A percentile compares a stretch with the other conserved stretches of the same genome.
These are phyloP conservation scores for Xylaria hypoxylon DNA, from an alignment of 2,329 filamentous ascomycete species.

Conservation along the genomic window DNA sequence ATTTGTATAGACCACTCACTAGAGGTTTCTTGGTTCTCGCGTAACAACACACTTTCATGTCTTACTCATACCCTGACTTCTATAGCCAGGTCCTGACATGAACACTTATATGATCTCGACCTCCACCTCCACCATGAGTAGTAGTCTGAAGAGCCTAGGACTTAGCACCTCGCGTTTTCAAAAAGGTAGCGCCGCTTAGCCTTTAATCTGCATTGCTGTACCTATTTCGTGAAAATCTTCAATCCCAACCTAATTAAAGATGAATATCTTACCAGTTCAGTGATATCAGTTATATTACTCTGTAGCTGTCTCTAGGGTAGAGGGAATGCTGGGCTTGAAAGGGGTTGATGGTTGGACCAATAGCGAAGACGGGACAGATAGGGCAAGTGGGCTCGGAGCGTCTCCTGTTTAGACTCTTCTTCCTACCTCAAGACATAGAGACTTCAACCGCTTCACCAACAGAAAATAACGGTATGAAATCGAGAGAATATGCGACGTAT, in stretches of 20 bases:
- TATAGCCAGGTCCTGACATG: background rate
- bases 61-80: background rate
- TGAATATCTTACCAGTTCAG: background rate
- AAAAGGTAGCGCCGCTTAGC: background rate
- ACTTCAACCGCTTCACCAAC: background rate
- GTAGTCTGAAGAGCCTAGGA: too few species aligned
- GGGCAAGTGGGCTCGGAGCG: background rate
- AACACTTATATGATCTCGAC: conserved; percentile 3
- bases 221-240: background rate
- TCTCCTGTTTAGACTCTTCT: conserved; percentile 19
- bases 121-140: too few species aligned
- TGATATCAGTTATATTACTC: background rate
- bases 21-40: background rate
- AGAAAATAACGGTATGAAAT: background rate
- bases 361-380: background rate
- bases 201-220: background rate
- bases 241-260: background rate
- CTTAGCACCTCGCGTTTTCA: too few species aligned
- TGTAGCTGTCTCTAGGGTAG: background rate
- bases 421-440: background rate
- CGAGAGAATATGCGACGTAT: background rate
- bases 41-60: background rate
- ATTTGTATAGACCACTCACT: background rate
- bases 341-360: background rate
- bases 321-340: background rate